Percentiles rank a stretch among this genome's conserved stretches.
phyloP scores from a whole-genome alignment of 768 basidiomycete genomes.

The Lactarius vividus region DNA sequence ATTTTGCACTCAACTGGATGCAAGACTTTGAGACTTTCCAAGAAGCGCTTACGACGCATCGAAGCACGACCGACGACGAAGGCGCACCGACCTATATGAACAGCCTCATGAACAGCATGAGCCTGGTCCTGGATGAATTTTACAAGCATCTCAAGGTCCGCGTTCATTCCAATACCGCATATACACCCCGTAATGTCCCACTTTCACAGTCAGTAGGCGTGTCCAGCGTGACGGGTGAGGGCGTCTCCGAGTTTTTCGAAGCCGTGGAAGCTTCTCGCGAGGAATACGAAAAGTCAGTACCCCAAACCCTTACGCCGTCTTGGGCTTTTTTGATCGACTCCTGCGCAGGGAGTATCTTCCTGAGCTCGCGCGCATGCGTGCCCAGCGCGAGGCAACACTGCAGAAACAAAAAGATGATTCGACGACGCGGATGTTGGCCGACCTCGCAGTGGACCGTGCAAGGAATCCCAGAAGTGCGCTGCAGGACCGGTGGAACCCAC shows the following conservation, averaged over 20 bases:
- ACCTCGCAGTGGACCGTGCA: constrained; percentile 71
- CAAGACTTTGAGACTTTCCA: constrained; percentile 96
- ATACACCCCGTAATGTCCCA: not conserved
- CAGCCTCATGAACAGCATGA: constrained; percentile 99
- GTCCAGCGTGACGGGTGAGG: constrained; percentile 93
- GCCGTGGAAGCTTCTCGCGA: constrained; percentile 84
- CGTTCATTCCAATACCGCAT: not conserved
- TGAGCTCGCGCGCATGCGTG: constrained; percentile 73
- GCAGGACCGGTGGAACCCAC: constrained; percentile 62
- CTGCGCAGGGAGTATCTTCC: constrained; percentile 81
- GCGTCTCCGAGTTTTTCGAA: constrained; percentile 86
- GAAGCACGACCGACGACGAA: constrained; percentile 65
- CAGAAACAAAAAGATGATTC: constrained; percentile 71
- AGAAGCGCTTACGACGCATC: constrained; percentile 71
- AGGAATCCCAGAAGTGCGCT: constrained; percentile 56
- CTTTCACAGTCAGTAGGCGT: constrained; percentile 82
- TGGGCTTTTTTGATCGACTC: not conserved
- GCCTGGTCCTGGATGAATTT: constrained; percentile 96
- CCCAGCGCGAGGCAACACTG: constrained; percentile 59
- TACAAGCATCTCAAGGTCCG: constrained; percentile 91
- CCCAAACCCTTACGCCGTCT: not conserved
- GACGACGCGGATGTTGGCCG: constrained; percentile 72
- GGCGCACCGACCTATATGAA: constrained; percentile 98
- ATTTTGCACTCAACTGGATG: constrained; percentile 98
- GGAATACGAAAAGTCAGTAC: constrained; percentile 82